Conservation (phyloP, 2,329 filamentous ascomycete genomes). For the Tolypocladium inflatum region DNA sequence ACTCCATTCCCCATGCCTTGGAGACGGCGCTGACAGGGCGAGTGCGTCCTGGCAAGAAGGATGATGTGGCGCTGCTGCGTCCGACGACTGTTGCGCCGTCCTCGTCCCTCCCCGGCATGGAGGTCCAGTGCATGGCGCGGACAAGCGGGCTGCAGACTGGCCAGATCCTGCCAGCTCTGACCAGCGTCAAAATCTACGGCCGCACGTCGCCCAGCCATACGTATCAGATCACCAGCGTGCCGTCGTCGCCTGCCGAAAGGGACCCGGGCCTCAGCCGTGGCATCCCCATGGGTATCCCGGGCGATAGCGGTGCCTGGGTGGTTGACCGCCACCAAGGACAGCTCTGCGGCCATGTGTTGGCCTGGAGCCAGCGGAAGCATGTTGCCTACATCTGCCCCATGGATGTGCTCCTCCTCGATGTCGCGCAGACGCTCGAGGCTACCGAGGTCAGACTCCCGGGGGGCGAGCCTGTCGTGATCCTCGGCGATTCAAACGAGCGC, state of each 20-base stretch:
- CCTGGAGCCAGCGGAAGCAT: slow-evolving; percentile 71
- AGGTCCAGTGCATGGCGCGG: slow-evolving; percentile 81
- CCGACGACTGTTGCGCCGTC: slow-evolving; percentile 51
- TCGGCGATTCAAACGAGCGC: slow-evolving; percentile 8
- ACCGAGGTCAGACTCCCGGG: slow-evolving; percentile 62
- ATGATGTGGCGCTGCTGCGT: slow-evolving; percentile 29
- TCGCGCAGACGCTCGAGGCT: slow-evolving; percentile 67
- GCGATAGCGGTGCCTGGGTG: slow-evolving; percentile 90
- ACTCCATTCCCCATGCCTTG: slow-evolving; percentile 47
- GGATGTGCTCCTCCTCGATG: slow-evolving; percentile 81
- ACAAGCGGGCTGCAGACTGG: slow-evolving; percentile 78
- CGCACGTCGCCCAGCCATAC: slow-evolving; percentile 70
- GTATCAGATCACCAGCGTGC: slow-evolving; percentile 45
- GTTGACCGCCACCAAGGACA: slow-evolving; percentile 70
- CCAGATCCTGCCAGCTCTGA: slow-evolving; percentile 66
- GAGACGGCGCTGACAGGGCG: slow-evolving; percentile 6
- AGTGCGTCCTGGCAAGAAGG: slow-evolving; percentile 5
- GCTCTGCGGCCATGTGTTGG: slow-evolving; percentile 83
- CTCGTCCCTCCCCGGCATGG: slow-evolving; percentile 57
- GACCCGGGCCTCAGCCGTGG: slow-evolving; percentile 10
- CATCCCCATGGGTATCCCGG: slow-evolving; percentile 57
- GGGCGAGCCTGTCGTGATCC: slow-evolving; percentile 31
- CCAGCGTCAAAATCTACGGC: slow-evolving; percentile 79
- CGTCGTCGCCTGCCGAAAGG: slow-evolving; percentile 8
- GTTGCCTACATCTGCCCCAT: slow-evolving; percentile 92